phyloP scores from a whole-genome alignment of 2,329 filamentous ascomycete species.

The Aphanocladium album region DNA sequence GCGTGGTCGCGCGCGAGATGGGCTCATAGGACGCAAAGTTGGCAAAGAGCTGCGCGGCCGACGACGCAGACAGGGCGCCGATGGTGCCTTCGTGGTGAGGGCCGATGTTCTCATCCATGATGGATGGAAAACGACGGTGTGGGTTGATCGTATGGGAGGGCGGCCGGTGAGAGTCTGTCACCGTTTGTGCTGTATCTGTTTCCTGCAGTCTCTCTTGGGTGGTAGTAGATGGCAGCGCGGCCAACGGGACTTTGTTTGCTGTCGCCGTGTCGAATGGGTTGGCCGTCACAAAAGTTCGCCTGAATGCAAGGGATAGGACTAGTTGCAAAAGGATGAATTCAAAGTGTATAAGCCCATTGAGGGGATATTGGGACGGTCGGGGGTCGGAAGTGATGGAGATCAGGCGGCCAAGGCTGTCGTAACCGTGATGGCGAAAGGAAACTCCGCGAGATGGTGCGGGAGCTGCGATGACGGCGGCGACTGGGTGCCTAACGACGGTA shows the following conservation, averaged over 20 bases:
- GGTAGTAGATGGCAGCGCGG: background rate
- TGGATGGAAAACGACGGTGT: background rate
- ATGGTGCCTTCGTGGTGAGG: constrained; percentile 27
- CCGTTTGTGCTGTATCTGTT: background rate
- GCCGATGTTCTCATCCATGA: constrained; percentile 37
- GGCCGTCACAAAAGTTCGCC: background rate
- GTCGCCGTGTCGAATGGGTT: background rate
- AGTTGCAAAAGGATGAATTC: background rate
- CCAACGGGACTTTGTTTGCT: background rate
- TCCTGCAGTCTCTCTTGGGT: background rate
- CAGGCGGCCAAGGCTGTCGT: constrained; percentile 12
- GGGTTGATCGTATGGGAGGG: background rate
- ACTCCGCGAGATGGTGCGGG: constrained; percentile 1
- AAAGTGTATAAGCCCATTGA: background rate
- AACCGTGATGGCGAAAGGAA: background rate
- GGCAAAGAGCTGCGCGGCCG: constrained; percentile 27
- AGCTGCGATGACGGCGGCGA: constrained; percentile 12
- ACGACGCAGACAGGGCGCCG: constrained; percentile 27
- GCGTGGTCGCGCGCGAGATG: constrained; percentile 81
- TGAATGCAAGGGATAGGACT: background rate
- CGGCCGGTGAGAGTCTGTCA: background rate
- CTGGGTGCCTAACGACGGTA: constrained; percentile 12
- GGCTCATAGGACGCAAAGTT: constrained; percentile 53
- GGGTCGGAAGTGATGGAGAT: background rate
- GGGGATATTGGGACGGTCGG: background rate